Evolutionary conservation across 768 basidiomycete genomes (phyloP).

Genomic region (Lanmaoa pseudosensibilis): DNA sequence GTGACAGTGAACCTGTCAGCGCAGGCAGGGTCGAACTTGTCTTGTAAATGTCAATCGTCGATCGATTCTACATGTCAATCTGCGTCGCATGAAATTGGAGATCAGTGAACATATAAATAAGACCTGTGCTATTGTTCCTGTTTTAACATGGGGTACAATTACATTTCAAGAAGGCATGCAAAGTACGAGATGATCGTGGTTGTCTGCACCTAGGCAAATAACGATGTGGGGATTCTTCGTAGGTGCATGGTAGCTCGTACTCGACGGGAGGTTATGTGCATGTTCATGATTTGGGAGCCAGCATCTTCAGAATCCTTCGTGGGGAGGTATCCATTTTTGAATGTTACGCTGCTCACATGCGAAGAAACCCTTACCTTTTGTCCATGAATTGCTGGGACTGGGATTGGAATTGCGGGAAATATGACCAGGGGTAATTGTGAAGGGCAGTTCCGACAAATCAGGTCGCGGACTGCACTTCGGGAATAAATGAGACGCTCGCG

Average conservation of each 20-base stretch:
- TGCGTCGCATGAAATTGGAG: background rate
- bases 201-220: background rate
- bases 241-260: background rate
- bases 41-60: no score
- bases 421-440: background rate
- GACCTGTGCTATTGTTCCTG: background rate
- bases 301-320: background rate
- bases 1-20: no score
- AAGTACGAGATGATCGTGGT: background rate
- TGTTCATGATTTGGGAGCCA: background rate
- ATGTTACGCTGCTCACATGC: background rate
- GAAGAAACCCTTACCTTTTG: constrained; percentile 2
- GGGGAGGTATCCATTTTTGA: background rate
- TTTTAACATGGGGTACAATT: background rate
- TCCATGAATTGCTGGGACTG: background rate
- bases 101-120: background rate
- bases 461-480: constrained; percentile 4
- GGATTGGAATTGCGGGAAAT: constrained; percentile 10
- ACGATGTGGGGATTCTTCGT: background rate
- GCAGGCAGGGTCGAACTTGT: no score
- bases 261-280: background rate
- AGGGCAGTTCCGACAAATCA: constrained; percentile 15
- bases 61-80: background rate
- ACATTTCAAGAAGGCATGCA: background rate
- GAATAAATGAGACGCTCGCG: constrained; percentile 16